Evolutionary conservation across 2,329 filamentous ascomycete species (phyloP), one percentile per base, ranked within the genome.

Genomic region (Colletotrichum somersetense): DNA sequence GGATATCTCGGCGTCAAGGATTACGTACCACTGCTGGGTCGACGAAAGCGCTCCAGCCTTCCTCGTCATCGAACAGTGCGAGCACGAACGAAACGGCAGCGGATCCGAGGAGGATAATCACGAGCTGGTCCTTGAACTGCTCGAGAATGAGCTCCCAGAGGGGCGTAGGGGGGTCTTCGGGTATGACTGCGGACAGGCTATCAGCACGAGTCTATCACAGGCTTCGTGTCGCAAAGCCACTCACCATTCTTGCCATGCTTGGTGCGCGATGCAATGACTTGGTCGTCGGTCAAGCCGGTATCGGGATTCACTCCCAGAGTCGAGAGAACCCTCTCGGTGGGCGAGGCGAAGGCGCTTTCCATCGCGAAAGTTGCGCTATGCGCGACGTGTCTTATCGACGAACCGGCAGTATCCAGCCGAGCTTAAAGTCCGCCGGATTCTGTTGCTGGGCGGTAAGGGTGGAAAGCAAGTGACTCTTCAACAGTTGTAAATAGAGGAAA

Each of bases 61-160:
- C 94, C 73, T 93, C 93, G 56, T 96, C 93, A 81, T 99, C 96
- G 77, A 99, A 95, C 16, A 99, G 88, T 35, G 96, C 96, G 74
- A 99, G 87, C 35, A 95, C 91, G 80, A 99, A 98, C 2, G 96
- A 98, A 46, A 99, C 92, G 26, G 92, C 94, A 14, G 96, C 96
- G 48, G 96, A 98, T 66, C 91, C 96, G 62, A 99, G 89, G 30
- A 99, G 88, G 77, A 99, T 99, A 66, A 99, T 89, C 76, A 99
- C 96, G 59, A 99, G 90, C 83, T 99, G 96, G 81, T 99, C 96
- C 84, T 99, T 98, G 89, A 99, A 99, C 82, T 99, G 96, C 84
- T 99, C 96, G 71, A 99, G 89, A 67, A 99, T 94, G 74, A 99
- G 91, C 84, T 98, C 90, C 96, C 96, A 99, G 59, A 99, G 82